These are phyloP conservation scores for Arabis hirsuta DNA, from an alignment of 345 rosid genomes.

Conservation along the genomic window DNA sequence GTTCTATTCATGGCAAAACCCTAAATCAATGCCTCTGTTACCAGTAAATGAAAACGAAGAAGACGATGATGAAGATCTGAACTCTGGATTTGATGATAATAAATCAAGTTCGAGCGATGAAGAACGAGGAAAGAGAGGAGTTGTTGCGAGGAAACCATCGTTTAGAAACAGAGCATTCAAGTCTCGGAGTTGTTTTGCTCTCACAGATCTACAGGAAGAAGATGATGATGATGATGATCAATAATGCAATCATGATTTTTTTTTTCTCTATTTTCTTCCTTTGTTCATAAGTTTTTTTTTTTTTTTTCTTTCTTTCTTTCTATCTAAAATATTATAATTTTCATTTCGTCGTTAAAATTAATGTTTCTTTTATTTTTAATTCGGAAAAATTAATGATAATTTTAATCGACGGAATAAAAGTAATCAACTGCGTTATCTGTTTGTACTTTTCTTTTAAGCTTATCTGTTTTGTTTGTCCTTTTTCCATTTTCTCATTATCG, in stretches of 20 bases:
- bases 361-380: constrained; percentile 30
- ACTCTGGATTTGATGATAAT: constrained; percentile 37
- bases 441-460: constrained; percentile 22
- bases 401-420: constrained; percentile 36
- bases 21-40: constrained; percentile 86
- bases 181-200: constrained; percentile 69
- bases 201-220: constrained; percentile 65
- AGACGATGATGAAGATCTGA: constrained; percentile 36
- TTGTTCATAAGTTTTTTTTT: constrained; percentile 40
- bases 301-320: too few species aligned
- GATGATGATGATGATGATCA: constrained; percentile 32
- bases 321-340: constrained; percentile 6
- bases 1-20: constrained; percentile 65
- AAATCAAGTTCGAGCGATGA: constrained; percentile 37
- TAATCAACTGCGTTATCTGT: constrained; percentile 23
- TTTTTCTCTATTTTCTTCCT: constrained; percentile 21
- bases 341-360: constrained; percentile 32
- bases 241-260: constrained; percentile 34
- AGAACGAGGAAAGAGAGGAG: not conserved
- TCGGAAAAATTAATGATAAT: constrained; percentile 21
- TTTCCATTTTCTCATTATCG: constrained; percentile 24
- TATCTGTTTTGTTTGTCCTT: constrained; percentile 41
- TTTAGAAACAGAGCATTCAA: constrained; percentile 48
- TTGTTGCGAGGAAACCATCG: constrained; percentile 28
- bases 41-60: constrained; percentile 54